Conservation (phyloP, 495 filamentous ascomycete species). For the Xylaria castorea region DNA sequence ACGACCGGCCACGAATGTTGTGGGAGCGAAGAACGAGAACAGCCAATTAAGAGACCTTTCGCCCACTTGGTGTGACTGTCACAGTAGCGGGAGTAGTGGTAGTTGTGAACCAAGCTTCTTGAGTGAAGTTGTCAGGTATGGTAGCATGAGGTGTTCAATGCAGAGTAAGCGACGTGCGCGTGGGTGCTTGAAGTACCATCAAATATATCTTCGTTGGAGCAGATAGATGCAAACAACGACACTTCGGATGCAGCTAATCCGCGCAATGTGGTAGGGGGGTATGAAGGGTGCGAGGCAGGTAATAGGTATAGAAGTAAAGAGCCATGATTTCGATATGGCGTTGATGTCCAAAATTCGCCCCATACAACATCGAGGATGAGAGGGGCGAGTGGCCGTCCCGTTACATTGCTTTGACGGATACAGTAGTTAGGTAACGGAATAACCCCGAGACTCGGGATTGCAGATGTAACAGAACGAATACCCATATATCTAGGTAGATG, state of each 20-base stretch:
- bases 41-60: neutral
- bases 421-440: conserved; percentile 19
- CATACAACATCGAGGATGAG: neutral
- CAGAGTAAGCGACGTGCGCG: conserved; percentile 24
- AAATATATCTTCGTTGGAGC: conserved; percentile 17
- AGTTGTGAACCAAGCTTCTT: conserved; percentile 3
- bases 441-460: conserved; percentile 7
- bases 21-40: neutral
- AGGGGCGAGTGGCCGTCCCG: neutral
- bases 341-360: neutral
- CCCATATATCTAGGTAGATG: neutral
- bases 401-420: neutral
- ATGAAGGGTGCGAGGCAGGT: neutral
- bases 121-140: conserved; percentile 14
- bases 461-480: neutral
- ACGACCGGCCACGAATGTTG: neutral
- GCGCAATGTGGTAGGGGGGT: conserved; percentile 3
- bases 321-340: neutral
- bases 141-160: conserved; percentile 21
- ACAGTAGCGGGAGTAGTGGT: neutral
- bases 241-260: conserved; percentile 15
- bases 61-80: neutral
- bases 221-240: conserved; percentile 14
- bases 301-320: neutral
- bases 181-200: neutral